Percentiles rank a stretch among this genome's conserved stretches.
Evolutionary conservation across 768 basidiomycete genomes (phyloP).

Genomic region (Lentinus brumalis): DNA sequence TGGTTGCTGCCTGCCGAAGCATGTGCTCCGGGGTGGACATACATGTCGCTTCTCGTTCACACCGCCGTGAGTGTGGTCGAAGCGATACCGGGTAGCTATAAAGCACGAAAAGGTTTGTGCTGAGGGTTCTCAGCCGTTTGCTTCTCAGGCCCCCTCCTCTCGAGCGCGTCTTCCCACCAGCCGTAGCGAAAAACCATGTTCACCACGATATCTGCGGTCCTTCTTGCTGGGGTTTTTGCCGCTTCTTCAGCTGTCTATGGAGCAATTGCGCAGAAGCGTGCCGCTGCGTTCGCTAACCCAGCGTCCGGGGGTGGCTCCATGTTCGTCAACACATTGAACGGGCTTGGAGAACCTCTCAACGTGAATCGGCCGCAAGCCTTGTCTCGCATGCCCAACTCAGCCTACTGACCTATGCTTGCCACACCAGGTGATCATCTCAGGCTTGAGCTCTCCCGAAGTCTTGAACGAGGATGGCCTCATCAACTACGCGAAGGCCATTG

Average conservation of each 20-base stretch:
- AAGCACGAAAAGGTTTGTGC: background rate
- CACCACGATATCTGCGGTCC: constrained; percentile 12
- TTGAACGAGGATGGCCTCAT: constrained; percentile 57
- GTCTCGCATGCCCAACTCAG: background rate
- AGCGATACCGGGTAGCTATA: background rate
- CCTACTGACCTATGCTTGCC: background rate
- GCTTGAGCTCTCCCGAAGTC: constrained; percentile 55
- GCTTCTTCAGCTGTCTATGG: constrained; percentile 1
- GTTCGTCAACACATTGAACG: constrained; percentile 40
- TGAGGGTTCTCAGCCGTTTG: background rate
- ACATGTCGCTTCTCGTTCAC: constrained; percentile 5
- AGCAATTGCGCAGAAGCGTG: background rate
- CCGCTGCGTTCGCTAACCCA: constrained; percentile 39
- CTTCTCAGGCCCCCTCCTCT: background rate
- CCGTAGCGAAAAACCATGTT: constrained; percentile 12
- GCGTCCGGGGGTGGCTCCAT: constrained; percentile 42
- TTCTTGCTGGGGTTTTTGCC: constrained; percentile 14
- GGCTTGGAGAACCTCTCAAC: constrained; percentile 49
- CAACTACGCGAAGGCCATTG: constrained; percentile 62
- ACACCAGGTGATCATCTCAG: constrained; percentile 63
- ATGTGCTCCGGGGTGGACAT: constrained; percentile 5
- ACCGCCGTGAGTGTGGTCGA: too few species aligned
- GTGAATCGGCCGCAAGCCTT: constrained; percentile 25
- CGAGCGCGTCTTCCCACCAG: background rate
- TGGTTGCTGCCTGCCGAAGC: background rate